A percentile compares a stretch with the other conserved stretches of the same genome.
Conservation (phyloP, 345 rosid species). For the Salix dunnii region DNA sequence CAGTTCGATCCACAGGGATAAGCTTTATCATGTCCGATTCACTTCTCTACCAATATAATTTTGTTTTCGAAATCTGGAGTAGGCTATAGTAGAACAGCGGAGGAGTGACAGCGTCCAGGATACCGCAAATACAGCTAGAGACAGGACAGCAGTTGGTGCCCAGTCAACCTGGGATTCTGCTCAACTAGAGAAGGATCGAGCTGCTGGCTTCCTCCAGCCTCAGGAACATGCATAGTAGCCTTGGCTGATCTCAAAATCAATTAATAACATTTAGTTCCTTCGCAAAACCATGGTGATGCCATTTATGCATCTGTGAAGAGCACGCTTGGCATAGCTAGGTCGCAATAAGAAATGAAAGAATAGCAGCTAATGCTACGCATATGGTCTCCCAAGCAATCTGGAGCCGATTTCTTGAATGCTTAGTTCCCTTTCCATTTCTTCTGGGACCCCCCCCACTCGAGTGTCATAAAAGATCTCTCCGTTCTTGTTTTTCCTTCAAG, state of each 20-base stretch:
- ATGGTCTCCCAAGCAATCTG: neutral
- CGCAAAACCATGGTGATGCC: too few relatives aligned
- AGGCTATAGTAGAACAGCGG: constrained; percentile 9
- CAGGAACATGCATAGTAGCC: neutral
- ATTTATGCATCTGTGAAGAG: constrained; percentile 17
- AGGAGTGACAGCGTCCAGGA: neutral
- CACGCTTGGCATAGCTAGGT: neutral
- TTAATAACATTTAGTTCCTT: too few relatives aligned
- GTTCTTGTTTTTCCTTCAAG: neutral
- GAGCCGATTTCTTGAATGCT: neutral
- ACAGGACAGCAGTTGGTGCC: neutral
- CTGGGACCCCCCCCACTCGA: neutral
- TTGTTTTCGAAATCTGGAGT: neutral
- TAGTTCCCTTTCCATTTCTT: neutral
- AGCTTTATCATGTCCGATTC: neutral
- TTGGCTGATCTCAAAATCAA: neutral
- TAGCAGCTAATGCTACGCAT: neutral
- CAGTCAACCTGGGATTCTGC: neutral
- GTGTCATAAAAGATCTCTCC: neutral
- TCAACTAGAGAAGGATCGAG: constrained; percentile 11
- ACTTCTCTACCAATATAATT: neutral
- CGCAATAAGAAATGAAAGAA: neutral
- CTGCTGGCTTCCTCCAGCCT: constrained; percentile 5
- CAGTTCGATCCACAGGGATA: too few relatives aligned
- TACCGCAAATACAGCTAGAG: constrained; percentile 17